phyloP scores from a whole-genome alignment of 2,329 filamentous ascomycete species.

The Colletotrichum aenigma region DNA sequence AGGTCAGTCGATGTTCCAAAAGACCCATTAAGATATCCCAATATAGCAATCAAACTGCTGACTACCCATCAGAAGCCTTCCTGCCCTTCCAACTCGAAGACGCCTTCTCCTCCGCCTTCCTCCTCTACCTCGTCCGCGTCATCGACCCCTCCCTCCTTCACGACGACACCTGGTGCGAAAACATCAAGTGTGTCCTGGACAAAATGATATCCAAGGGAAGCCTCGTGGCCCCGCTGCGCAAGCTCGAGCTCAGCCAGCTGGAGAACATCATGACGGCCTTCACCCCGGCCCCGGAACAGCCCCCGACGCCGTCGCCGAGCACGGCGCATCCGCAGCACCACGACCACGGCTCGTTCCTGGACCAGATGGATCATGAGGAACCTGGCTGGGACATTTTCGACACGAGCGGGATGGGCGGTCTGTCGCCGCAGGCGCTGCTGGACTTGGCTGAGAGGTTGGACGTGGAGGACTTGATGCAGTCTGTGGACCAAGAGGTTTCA shows the following conservation, averaged over 20 bases:
- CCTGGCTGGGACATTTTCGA: conserved; percentile 35
- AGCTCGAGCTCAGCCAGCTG: conserved; percentile 39
- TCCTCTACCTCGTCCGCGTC: conserved; percentile 36
- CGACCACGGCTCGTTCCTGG: conserved; percentile 6
- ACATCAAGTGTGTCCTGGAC: conserved; percentile 38
- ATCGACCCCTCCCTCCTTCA: conserved; percentile 36
- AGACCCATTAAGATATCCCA: not conserved
- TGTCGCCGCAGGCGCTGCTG: conserved; percentile 33
- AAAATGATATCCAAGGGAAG: conserved; percentile 41
- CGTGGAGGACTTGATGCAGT: conserved; percentile 18
- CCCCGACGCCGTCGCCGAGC: conserved; percentile 20
- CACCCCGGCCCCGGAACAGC: conserved; percentile 28
- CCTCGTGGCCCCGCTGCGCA: conserved; percentile 38
- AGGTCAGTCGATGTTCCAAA: no score
- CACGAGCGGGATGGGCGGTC: conserved; percentile 31
- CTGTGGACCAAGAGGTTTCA: not conserved
- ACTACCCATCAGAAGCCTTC: conserved; percentile 32
- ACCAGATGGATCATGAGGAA: conserved; percentile 13
- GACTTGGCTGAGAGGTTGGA: conserved; percentile 35
- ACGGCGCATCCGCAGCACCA: conserved; percentile 3
- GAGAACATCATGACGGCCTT: conserved; percentile 38
- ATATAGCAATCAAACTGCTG: conserved; percentile 6
- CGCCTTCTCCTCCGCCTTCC: conserved; percentile 43
- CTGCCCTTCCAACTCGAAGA: conserved; percentile 45
- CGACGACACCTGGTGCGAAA: conserved; percentile 38